Base-by-base conservation (phyloP, 176 grass and related monocot species). In the Alopecurus myosuroides region DNA sequence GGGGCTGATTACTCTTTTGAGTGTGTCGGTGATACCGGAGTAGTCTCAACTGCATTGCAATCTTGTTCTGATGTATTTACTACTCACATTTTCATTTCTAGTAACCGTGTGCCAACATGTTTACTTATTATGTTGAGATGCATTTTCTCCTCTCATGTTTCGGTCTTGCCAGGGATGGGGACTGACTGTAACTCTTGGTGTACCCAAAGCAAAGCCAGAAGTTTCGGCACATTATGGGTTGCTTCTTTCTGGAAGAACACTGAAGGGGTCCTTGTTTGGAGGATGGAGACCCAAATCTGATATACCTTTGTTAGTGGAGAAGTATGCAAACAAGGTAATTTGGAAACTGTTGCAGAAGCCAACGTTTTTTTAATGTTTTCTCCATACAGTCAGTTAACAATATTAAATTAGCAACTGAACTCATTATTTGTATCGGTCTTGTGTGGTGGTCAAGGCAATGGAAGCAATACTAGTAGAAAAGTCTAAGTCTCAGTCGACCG, bases 261-360 rank as follows among this genome's bases (percentile, higher is more conserved):
- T 98, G 77, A 98, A 95, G 82, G 96, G 96, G 69, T 92, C 96
- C 85, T 89, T 98, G 75, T 98, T 98, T 87, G 96, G 96, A 90
- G 96, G 93, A 67, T 98, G 93, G 96, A 98, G 83, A 85, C 93
- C 96, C 36, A 98, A 98, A 90, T 95, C 96, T 70, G 96, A 95
- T 60, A 81, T 98, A 46, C 93, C 96, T 68, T 93, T 68, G 41
- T 86, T 98, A 52, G 91, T 93, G 40, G 85, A 95, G 72, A 98
- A 98, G 82, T 98, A 95, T 58, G 70, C 76, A 34, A 88, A 86
- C 70, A 93, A 95, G 88, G 96, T 95, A 87, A 53, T 64, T 76
- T 25, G 28, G 45, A 49, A 75, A 29, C 4, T 75, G 57, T 77
- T 74, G 6, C 14, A 65, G 19, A 46, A 77, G 19, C 11, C 62